Evolutionary conservation across 371 early-diverging fungal genomes (phyloP), one percentile per base, ranked within the genome.

Genomic region (Apophysomyces sp.): DNA sequence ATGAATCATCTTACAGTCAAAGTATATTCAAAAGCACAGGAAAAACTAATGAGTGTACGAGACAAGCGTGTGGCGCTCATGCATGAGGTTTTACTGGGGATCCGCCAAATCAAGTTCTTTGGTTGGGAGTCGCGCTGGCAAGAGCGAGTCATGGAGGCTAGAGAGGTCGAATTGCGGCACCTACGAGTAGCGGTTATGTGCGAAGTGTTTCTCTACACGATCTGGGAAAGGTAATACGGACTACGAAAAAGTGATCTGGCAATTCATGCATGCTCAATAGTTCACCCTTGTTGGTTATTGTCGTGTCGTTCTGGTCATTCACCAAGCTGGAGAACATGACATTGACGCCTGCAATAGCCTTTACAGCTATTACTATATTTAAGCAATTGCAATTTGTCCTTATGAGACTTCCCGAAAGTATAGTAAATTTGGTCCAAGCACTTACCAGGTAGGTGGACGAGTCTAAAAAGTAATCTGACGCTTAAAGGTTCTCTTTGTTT

Each of bases 311-410:
- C 61, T 74, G 72, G 26, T 61, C 76, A 7, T 84, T 84, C 60
- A 76, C 80, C 55, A 62, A 72, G 51, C 61, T 73, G 4, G 69
- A 76, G 26, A 78, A 78, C 12, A 71, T 83, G 40, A 51, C 57
- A 18, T 71, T 89, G 57, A 85, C 85, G 0, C 75, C 86, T 28
- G 72, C 71, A 18, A 62, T 83, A 7, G 85, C 85, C 32, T 89
- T 87, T 68, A 73, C 86, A 1, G 61, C 87, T 0, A 63, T 89
- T 32, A 69, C 74, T 16, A 56, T 83, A 31, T 81, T 83, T 57
- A 69, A 63, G 24, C 67, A 65, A 15, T 60, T 83, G 30, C 71
- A 74, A 51, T 52, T 68, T 34, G 74, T 80, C n/a, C 40, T 83
- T 26, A 75, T 76, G 15, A 72, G 71, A 13, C 58, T 77, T 4